Base-by-base conservation (phyloP, 2,329 filamentous ascomycete genomes). In the Dactylonectria macrodidyma region DNA sequence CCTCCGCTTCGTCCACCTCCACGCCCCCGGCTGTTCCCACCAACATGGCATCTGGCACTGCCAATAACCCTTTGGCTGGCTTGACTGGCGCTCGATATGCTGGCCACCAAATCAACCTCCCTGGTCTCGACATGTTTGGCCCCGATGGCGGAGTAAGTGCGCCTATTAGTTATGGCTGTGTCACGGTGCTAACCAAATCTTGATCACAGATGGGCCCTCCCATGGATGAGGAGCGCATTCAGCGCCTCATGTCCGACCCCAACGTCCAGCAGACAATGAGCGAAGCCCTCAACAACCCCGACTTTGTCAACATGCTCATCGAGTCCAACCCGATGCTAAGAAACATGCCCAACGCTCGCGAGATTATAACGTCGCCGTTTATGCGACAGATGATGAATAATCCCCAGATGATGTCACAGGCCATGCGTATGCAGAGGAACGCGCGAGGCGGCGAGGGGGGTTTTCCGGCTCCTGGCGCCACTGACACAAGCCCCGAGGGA, bases 301-400 rank as follows among this genome's bases (percentile, higher is more conserved):
- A 91, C 19, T 93, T 99, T 75, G 89, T 98, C 78, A 94, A 98
- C 78, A 94, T 97, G 89, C 93, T 98, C 88, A 95, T 99, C 75
- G 90, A 96, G 75, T 90, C 92, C 77, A 97, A 97, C 78, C 96
- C 96, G 2, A 92, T 94, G 87, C 85, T 95, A 19, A 89, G 91
- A 75, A 88, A 90, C 67, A 89, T 93, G 80, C 93, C 93, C 47
- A 89, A 92, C 67, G 93, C 93, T 24, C 90, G 95, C 74, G 90
- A 97, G 78, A 92, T 98, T 81, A 89, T 99, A 76, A 91, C 94
- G 68, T 96, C 95, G 26, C 95, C 95, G 0, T 89, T 95, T 71
- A 95, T 98, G 83, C 90, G 96, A 76, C 88, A 93, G 59, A 96
- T 98, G 93, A 92, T 99, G 87, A 95, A 94, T 69, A 95, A 97